phyloP scores from a whole-genome alignment of 257 asterid genomes.

The Voacanga thouarsii region DNA sequence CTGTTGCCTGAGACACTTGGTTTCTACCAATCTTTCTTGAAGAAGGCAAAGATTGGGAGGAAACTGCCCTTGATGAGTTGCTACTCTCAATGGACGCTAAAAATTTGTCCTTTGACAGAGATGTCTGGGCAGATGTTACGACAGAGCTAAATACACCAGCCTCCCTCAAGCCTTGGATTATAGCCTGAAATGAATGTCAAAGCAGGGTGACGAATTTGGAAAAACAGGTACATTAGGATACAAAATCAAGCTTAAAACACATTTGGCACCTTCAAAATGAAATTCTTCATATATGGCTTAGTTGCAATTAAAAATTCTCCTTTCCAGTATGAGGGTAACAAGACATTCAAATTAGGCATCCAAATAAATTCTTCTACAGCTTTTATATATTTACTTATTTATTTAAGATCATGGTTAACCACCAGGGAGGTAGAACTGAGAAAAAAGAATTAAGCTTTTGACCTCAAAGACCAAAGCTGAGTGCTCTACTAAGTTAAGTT shows the following conservation, averaged over 20 bases:
- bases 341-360: background rate
- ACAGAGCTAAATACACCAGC: constrained; percentile 68
- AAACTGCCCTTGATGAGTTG: constrained; percentile 52
- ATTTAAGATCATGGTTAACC: too few relatives aligned
- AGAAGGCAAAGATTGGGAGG: constrained; percentile 39
- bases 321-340: background rate
- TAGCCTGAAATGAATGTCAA: constrained; percentile 45
- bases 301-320: background rate
- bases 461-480: background rate
- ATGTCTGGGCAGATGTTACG: constrained; percentile 55
- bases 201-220: background rate
- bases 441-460: too few relatives aligned
- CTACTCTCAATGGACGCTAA: constrained; percentile 59
- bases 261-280: constrained; percentile 3
- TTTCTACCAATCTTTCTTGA: constrained; percentile 68
- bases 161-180: constrained; percentile 87
- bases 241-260: background rate
- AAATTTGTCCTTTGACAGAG: constrained; percentile 58
- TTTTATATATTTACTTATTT: too few relatives aligned
- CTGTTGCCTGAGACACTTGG: constrained; percentile 42
- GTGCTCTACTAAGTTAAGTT: background rate
- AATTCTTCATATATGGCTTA: background rate
- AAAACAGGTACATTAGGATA: background rate
- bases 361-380: too few relatives aligned
- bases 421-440: background rate